Base-by-base conservation (phyloP, 1,139 yeast genomes). In the Yamadazyma diospyri region DNA sequence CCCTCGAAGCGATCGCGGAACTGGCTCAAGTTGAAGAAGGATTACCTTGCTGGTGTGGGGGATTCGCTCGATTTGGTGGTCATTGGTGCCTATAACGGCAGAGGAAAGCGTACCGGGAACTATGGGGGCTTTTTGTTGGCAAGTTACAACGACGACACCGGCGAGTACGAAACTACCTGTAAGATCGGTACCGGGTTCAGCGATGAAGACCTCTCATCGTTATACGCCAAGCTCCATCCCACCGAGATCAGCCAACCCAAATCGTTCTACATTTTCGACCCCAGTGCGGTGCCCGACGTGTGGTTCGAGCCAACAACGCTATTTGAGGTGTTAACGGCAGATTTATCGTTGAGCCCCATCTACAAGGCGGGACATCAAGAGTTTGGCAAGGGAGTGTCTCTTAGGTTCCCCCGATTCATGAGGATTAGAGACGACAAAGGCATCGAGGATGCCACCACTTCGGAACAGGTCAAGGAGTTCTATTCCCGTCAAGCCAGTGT, bases 151-250 rank as follows among this genome's bases (percentile, higher is more conserved):
- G 78, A 78, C 33, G 96, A 89, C 41, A 75, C 87, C 0, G 97
- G 94, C 15, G 97, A 88, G 48, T 87, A 77, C 51, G 98, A 92
- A 55, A 85, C 97, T 0, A 83, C 95, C 27, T 92, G 98, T 62
- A 92, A 94, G 56, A 89, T 94, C 36, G 98, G 98, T 27, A 94
- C 99, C 1, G 99, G 99, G 0, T 92, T 92, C 54, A 78, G 89
- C 24, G 99, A 92, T 44, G 97, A 85, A 42, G 75, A 80, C 50
- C 67, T 92, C 38, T 74, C 75, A 22, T 60, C 61, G 25, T 58
- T 92, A 24, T 71, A 81, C 50, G 72, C 71, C 23, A 68, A 68
- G 35, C 67, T 92, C 35, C 74, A 80, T 27, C 81, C 86, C 4
- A 79, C 92, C 0, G 95, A 81, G 36, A 72, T 81, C 9, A 51